phyloP scores from a whole-genome alignment of 805 yeast genomes.

The Kuraishia floccosa region DNA sequence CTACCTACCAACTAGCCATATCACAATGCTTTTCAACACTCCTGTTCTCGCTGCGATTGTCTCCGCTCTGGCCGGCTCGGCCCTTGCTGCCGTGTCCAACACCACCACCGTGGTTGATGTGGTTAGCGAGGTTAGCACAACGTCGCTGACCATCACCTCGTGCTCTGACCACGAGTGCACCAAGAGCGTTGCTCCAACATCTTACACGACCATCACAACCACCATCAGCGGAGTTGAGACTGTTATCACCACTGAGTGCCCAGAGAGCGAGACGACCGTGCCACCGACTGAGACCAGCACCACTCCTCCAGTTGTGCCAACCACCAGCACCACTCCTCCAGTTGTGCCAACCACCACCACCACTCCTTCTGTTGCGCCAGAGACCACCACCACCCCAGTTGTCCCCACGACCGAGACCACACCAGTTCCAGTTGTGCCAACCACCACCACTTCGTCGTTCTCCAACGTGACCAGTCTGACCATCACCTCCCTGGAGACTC shows the following conservation, averaged over 20 bases:
- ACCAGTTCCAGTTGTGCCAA: constrained; percentile 3
- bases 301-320: constrained; percentile 1
- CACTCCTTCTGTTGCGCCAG: constrained; percentile 6
- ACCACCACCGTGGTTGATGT: constrained; percentile 8
- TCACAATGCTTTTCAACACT: constrained; percentile 4
- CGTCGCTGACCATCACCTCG: constrained; percentile 17
- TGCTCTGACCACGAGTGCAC: constrained; percentile 17
- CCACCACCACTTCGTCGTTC: constrained; percentile 8
- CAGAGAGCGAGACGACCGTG: constrained; percentile 8
- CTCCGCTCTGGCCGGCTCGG: constrained; percentile 9
- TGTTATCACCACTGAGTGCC: constrained; percentile 27
- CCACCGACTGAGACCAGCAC: constrained; percentile 4
- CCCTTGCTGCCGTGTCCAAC: constrained; percentile 6
- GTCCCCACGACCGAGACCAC: constrained; percentile 4
- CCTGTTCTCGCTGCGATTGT: constrained; percentile 13
- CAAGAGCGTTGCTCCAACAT: constrained; percentile 13
- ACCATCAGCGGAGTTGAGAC: constrained; percentile 22
- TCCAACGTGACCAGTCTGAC: too few species aligned
- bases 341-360: constrained; percentile 6
- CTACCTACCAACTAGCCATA: background rate
- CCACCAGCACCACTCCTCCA: constrained; percentile 5
- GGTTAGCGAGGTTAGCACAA: constrained; percentile 7
- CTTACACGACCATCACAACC: constrained; percentile 14
- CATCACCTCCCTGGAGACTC: too few species aligned
- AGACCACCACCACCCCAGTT: background rate